Conservation (phyloP, 75 land plant species). For the Sequoia sempervirens region DNA sequence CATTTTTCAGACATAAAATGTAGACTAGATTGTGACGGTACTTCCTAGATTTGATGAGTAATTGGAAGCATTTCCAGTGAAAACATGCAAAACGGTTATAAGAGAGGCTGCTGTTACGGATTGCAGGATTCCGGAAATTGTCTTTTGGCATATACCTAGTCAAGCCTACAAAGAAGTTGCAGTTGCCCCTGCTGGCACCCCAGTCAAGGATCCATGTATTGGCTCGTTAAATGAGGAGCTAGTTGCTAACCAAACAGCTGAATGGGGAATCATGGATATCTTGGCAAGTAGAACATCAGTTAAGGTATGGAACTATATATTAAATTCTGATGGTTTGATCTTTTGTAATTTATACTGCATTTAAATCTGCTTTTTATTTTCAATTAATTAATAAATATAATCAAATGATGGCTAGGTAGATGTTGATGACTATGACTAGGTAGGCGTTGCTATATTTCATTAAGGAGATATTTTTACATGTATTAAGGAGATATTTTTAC, state of each 20-base stretch:
- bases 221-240: conserved; percentile 79
- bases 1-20: neutral
- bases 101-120: neutral
- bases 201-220: conserved; percentile 61
- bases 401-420: too few relatives aligned
- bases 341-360: neutral
- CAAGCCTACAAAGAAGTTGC: conserved; percentile 44
- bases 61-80: neutral
- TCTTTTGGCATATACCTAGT: conserved; percentile 97
- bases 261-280: conserved; percentile 79
- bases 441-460: neutral
- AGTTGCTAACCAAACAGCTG: conserved; percentile 72
- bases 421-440: too few relatives aligned
- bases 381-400: too few relatives aligned
- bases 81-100: neutral
- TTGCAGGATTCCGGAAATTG: conserved; percentile 79
- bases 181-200: conserved; percentile 36
- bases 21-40: neutral
- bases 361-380: too few relatives aligned
- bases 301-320: conserved; percentile 44
- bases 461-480: too few relatives aligned
- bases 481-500: neutral
- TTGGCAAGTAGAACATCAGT: conserved; percentile 63
- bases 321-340: neutral
- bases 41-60: neutral